Conservation (phyloP, 106 monocot genomes). For the Posidonia australis region DNA sequence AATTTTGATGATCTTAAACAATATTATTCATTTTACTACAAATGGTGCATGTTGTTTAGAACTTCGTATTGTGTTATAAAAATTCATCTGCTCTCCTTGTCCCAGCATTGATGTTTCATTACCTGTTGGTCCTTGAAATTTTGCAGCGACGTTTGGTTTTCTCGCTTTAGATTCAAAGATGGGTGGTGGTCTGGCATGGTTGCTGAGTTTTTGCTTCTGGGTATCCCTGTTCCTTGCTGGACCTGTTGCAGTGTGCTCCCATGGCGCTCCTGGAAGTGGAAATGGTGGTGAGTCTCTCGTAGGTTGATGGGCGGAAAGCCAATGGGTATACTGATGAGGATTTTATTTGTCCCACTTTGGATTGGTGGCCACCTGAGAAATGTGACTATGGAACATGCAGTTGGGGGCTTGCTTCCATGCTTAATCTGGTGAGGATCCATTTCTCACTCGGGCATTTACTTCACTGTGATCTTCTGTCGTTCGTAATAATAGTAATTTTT, state of each 20-base stretch:
- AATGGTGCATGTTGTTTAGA: too few species aligned
- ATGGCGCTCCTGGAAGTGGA: neutral
- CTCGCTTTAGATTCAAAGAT: neutral
- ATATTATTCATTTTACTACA: too few species aligned
- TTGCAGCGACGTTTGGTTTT: too few species aligned
- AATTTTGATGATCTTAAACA: too few species aligned
- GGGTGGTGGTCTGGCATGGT: neutral
- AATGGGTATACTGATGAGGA: constrained; percentile 56
- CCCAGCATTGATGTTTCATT: neutral
- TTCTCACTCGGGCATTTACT: neutral
- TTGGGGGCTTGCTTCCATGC: constrained; percentile 79
- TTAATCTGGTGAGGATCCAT: constrained; percentile 84
- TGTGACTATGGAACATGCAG: constrained; percentile 94
- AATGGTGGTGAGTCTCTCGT: constrained; percentile 12
- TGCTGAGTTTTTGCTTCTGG: constrained; percentile 4
- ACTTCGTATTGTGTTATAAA: too few species aligned
- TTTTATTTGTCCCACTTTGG: constrained; percentile 85
- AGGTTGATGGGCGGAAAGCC: constrained; percentile 41
- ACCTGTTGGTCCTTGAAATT: neutral
- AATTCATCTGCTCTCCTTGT: neutral
- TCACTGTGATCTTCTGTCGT: neutral
- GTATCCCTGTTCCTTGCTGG: neutral
- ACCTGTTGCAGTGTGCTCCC: neutral
- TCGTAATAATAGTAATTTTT: neutral
- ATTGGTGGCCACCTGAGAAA: constrained; percentile 99